A percentile compares a stretch with the other conserved stretches of the same genome.
These are phyloP conservation scores for Uncinocarpus reesii DNA, from an alignment of 2,329 filamentous ascomycete genomes.

Conservation along the genomic window DNA sequence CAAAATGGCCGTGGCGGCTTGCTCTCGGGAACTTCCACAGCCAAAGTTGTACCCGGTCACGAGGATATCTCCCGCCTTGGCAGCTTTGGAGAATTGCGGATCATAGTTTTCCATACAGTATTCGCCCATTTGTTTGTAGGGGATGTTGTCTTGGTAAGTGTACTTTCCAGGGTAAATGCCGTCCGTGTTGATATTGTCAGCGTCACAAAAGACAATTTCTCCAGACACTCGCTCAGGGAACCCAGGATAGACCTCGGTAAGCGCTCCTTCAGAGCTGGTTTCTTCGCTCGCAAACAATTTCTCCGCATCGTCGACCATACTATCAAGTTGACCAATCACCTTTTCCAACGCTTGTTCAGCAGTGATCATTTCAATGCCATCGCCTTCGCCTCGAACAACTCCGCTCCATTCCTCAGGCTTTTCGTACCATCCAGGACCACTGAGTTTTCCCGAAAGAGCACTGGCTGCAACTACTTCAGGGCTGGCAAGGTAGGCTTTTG, in stretches of 20 bases:
- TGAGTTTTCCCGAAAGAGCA: constrained; percentile 50
- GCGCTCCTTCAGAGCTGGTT: background rate
- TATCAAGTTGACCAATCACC: constrained; percentile 58
- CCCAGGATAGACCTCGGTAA: constrained; percentile 68
- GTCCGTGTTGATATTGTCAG: constrained; percentile 83
- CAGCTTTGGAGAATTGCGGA: constrained; percentile 52
- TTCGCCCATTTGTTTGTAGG: constrained; percentile 68
- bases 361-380: constrained; percentile 56
- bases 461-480: constrained; percentile 89
- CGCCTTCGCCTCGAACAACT: constrained; percentile 58
- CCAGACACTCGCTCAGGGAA: constrained; percentile 76
- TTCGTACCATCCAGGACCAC: constrained; percentile 67
- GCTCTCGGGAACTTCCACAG: constrained; percentile 68
- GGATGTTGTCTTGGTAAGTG: constrained; percentile 80
- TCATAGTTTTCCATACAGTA: constrained; percentile 97
- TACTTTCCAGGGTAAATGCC: constrained; percentile 85
- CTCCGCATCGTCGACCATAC: constrained; percentile 27
- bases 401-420: constrained; percentile 56
- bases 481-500: constrained; percentile 75
- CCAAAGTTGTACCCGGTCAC: constrained; percentile 86
- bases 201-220: constrained; percentile 80
- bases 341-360: constrained; percentile 63
- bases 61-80: constrained; percentile 64
- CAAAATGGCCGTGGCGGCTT: constrained; percentile 77
- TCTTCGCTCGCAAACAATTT: constrained; percentile 12